phyloP scores from a whole-genome alignment of 805 yeast genomes.

The Zygotorulaspora sp. region DNA sequence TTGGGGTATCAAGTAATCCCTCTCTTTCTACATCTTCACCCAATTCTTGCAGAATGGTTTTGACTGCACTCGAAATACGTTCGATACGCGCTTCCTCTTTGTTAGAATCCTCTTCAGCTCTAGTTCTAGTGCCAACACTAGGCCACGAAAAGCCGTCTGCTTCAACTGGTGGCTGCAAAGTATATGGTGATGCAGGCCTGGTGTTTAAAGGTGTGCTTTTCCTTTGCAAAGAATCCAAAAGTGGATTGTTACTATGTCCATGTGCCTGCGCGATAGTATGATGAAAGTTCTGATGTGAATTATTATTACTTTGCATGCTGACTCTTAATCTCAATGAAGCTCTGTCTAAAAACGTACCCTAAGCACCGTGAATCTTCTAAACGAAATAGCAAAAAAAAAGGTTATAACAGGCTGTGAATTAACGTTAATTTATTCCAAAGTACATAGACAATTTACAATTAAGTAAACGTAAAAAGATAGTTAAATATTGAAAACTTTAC shows the following conservation, averaged over 20 bases:
- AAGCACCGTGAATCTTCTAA: background rate
- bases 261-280: background rate
- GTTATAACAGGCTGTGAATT: background rate
- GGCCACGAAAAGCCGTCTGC: constrained; percentile 95
- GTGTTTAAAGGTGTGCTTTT: constrained; percentile 60
- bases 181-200: constrained; percentile 77
- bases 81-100: constrained; percentile 62
- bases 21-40: constrained; percentile 91
- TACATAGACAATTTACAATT: constrained; percentile 1
- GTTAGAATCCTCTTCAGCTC: constrained; percentile 66
- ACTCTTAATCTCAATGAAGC: no score
- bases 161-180: constrained; percentile 80
- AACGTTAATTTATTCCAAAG: background rate
- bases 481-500: no score
- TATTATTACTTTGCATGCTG: no score
- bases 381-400: background rate
- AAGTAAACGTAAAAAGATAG: no score
- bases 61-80: constrained; percentile 81
- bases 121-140: constrained; percentile 69
- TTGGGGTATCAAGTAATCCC: constrained; percentile 91
- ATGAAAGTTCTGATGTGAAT: background rate
- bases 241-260: constrained; percentile 7
- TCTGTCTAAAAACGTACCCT: no score
- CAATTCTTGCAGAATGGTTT: constrained; percentile 65
- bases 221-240: constrained; percentile 12